Conservation (phyloP, 2,329 filamentous ascomycete species). For the Atkinsonella hypoxylon region DNA sequence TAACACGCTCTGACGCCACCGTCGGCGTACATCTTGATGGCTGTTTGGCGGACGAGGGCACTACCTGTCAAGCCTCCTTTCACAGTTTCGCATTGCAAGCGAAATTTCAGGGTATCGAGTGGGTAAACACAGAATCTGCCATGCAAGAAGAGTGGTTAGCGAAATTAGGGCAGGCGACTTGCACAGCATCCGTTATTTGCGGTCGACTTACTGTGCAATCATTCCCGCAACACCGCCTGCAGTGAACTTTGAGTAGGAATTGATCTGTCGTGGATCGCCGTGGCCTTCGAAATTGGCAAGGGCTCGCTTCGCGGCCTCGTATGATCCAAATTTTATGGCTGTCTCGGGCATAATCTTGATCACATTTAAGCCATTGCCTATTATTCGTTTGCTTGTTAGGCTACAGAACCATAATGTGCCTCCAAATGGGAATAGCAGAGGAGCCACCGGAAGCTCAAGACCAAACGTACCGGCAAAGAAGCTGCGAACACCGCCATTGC, state of each 20-base stretch:
- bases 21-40: slow-evolving; percentile 71
- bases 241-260: slow-evolving; percentile 76
- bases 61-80: slow-evolving; percentile 75
- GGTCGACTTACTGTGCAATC: slow-evolving; percentile 63
- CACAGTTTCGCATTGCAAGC: slow-evolving; percentile 89
- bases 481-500: slow-evolving; percentile 72
- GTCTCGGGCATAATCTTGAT: slow-evolving; percentile 98
- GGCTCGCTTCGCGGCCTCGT: slow-evolving; percentile 84
- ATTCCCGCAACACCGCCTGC: slow-evolving; percentile 88
- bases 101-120: slow-evolving; percentile 69
- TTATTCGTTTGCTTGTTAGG: not conserved
- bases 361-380: slow-evolving; percentile 92
- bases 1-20: slow-evolving; percentile 71
- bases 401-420: not conserved
- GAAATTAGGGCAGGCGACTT: not conserved
- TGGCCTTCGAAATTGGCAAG: slow-evolving; percentile 83
- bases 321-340: slow-evolving; percentile 95
- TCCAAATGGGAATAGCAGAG: not conserved
- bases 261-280: slow-evolving; percentile 66
- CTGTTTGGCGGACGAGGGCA: slow-evolving; percentile 68
- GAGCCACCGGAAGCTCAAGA: not conserved
- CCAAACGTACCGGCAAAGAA: slow-evolving; percentile 71
- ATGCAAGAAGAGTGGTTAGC: not conserved
- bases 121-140: slow-evolving; percentile 85
- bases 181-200: not conserved